A percentile compares a stretch with the other conserved stretches of the same genome.
These are phyloP conservation scores for Phalaenopsis hybrid DNA, from an alignment of 116 monocot genomes.

Conservation along the genomic window DNA sequence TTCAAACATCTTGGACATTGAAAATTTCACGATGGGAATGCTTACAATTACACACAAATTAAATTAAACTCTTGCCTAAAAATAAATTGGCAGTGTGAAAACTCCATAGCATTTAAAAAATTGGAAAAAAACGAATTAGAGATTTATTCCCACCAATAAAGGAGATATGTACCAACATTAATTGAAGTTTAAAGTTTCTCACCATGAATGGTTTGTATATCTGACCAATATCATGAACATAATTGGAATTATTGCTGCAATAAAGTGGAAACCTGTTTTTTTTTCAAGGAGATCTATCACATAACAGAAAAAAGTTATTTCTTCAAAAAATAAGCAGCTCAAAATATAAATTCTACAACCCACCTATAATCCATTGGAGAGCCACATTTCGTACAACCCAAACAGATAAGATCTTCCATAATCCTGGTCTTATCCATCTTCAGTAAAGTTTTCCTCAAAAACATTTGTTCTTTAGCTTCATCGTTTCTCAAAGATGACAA, in stretches of 20 bases:
- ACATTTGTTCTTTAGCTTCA: slow-evolving; percentile 10
- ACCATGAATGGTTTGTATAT: slow-evolving; percentile 75
- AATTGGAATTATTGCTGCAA: slow-evolving; percentile 35
- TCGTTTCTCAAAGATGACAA: slow-evolving; percentile 6
- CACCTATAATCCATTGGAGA: slow-evolving; percentile 32
- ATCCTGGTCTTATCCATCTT: slow-evolving; percentile 16
- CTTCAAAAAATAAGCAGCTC: neutral
- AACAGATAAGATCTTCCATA: slow-evolving; percentile 33
- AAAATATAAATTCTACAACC: slow-evolving; percentile 11
- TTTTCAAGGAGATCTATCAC: slow-evolving; percentile 10
- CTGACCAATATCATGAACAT: slow-evolving; percentile 30
- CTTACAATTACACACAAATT: neutral
- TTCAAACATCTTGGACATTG: neutral
- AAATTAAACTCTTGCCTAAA: neutral
- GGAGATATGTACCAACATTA: neutral
- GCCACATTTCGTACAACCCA: slow-evolving; percentile 53
- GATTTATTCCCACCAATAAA: neutral
- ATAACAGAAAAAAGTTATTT: neutral
- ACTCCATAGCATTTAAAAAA: neutral
- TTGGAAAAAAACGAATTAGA: neutral
- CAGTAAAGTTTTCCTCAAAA: slow-evolving; percentile 15
- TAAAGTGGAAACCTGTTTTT: slow-evolving; percentile 21
- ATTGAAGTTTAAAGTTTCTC: slow-evolving; percentile 11
- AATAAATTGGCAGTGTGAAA: neutral
- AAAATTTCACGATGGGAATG: neutral